Evolutionary conservation across 805 yeast genomes (phyloP).

Genomic region (Metschnikowia aberdeeniae): DNA sequence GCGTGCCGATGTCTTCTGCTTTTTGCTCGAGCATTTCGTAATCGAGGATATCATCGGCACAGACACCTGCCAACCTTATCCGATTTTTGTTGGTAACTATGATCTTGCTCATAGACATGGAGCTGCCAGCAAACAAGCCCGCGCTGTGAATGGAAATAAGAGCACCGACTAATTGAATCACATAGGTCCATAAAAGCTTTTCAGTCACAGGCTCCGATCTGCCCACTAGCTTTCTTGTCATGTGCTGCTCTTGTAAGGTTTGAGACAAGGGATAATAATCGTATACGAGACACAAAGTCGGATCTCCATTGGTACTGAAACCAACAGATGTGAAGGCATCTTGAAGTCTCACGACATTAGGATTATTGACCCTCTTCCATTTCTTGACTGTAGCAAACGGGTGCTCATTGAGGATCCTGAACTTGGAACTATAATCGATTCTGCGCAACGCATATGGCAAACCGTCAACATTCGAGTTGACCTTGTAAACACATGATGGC

Average conservation of each 20-base stretch:
- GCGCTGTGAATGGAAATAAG: constrained; percentile 59
- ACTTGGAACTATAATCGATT: constrained; percentile 42
- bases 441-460: constrained; percentile 71
- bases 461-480: constrained; percentile 75
- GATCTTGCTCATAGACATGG: constrained; percentile 62
- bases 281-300: constrained; percentile 69
- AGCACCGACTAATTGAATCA: constrained; percentile 72
- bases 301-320: constrained; percentile 60
- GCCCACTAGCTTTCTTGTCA: constrained; percentile 39
- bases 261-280: constrained; percentile 79
- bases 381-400: constrained; percentile 57
- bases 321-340: constrained; percentile 87
- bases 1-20: constrained; percentile 10
- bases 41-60: constrained; percentile 62
- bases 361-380: constrained; percentile 57
- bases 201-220: constrained; percentile 55
- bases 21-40: constrained; percentile 29
- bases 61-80: constrained; percentile 67
- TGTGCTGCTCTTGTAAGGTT: constrained; percentile 68
- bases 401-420: constrained; percentile 43
- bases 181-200: constrained; percentile 67
- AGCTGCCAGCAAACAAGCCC: constrained; percentile 58
- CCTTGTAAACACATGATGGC: constrained; percentile 68
- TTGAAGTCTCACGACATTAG: constrained; percentile 61
- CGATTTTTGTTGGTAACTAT: constrained; percentile 70